These are phyloP conservation scores for Phytophthora pluvialis DNA, from an alignment of 352 stramenopile genomes.

Conservation along the genomic window DNA sequence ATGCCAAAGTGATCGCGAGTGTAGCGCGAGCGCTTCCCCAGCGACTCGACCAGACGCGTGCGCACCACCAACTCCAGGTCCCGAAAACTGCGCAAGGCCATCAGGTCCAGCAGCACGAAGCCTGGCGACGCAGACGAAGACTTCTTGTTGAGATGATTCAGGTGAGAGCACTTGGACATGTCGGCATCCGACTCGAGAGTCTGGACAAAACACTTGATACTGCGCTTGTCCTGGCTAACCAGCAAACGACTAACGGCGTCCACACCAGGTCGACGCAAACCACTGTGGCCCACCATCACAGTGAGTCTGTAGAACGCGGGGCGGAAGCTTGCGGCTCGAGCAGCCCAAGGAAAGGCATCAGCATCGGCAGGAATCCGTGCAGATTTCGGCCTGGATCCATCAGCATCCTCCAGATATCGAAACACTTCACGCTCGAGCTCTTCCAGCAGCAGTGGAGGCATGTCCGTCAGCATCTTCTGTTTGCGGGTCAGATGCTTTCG, in stretches of 20 bases:
- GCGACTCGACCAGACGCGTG: slow-evolving; percentile 35
- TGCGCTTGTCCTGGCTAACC: slow-evolving; percentile 71
- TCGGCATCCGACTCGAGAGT: slow-evolving; percentile 6
- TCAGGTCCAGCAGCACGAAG: slow-evolving; percentile 55
- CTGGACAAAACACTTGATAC: slow-evolving; percentile 66
- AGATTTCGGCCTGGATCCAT: slow-evolving; percentile 16
- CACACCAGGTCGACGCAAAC: slow-evolving; percentile 41
- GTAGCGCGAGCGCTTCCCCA: slow-evolving; percentile 42
- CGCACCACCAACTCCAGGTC: slow-evolving; percentile 49
- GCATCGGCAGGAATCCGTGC: slow-evolving; percentile 20
- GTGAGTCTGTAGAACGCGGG: slow-evolving; percentile 57
- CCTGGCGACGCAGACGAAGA: slow-evolving; percentile 22
- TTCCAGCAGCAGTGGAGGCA: slow-evolving; percentile 39
- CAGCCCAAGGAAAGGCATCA: slow-evolving; percentile 42
- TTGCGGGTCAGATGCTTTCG: slow-evolving; percentile 44
- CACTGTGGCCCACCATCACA: slow-evolving; percentile 54
- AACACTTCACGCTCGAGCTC: slow-evolving; percentile 45
- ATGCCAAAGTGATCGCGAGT: slow-evolving; percentile 43
- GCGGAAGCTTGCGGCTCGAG: slow-evolving; percentile 33
- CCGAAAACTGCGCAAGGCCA: slow-evolving; percentile 49
- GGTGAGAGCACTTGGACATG: slow-evolving; percentile 20
- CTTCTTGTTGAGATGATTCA: slow-evolving; percentile 4
- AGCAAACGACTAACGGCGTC: slow-evolving; percentile 56
- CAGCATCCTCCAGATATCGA: slow-evolving; percentile 28
- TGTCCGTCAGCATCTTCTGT: slow-evolving; percentile 44